A percentile compares a stretch with the other conserved stretches of the same genome.
phyloP scores from a whole-genome alignment of 805 yeast species.

The Danielia reshetovae region DNA sequence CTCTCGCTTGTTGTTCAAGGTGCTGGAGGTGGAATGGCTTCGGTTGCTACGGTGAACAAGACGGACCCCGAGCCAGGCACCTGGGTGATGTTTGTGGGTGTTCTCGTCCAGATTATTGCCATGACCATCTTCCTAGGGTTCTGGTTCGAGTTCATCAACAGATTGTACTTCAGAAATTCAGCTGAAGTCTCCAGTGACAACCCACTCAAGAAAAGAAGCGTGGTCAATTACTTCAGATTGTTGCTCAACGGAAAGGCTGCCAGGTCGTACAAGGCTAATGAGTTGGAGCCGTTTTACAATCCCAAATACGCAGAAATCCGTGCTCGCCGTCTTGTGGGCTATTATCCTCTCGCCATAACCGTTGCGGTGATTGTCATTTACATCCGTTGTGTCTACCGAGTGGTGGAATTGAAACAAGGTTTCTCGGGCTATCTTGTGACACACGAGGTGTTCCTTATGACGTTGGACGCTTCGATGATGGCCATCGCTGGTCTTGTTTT shows the following conservation, averaged over 20 bases:
- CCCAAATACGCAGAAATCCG: slow-evolving; percentile 24
- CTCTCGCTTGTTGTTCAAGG: slow-evolving; percentile 37
- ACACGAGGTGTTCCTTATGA: slow-evolving; percentile 36
- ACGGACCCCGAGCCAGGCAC: slow-evolving; percentile 29
- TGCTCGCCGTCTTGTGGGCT: slow-evolving; percentile 21
- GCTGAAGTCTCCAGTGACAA: slow-evolving; percentile 9
- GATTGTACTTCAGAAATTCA: slow-evolving; percentile 28
- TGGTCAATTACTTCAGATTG: slow-evolving; percentile 25
- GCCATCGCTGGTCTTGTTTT: slow-evolving; percentile 33
- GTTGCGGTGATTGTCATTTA: slow-evolving; percentile 29
- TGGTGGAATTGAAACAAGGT: slow-evolving; percentile 38
- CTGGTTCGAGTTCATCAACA: slow-evolving; percentile 33
- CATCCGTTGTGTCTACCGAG: slow-evolving; percentile 36
- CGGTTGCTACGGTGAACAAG: slow-evolving; percentile 22
- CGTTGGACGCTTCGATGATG: slow-evolving; percentile 37
- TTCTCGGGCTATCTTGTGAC: slow-evolving; percentile 33
- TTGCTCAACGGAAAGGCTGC: slow-evolving; percentile 24
- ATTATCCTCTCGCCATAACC: slow-evolving; percentile 33
- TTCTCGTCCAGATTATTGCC: slow-evolving; percentile 35
- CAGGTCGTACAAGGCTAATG: slow-evolving; percentile 16
- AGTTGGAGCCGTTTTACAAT: slow-evolving; percentile 31
- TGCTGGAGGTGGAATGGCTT: slow-evolving; percentile 36
- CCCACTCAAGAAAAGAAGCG: slow-evolving; percentile 17
- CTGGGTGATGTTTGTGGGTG: slow-evolving; percentile 36
- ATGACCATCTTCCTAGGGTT: slow-evolving; percentile 35